Evolutionary conservation across 768 basidiomycete species (phyloP), one percentile per base, ranked within the genome.

Genomic region (Kwoniella pini): DNA sequence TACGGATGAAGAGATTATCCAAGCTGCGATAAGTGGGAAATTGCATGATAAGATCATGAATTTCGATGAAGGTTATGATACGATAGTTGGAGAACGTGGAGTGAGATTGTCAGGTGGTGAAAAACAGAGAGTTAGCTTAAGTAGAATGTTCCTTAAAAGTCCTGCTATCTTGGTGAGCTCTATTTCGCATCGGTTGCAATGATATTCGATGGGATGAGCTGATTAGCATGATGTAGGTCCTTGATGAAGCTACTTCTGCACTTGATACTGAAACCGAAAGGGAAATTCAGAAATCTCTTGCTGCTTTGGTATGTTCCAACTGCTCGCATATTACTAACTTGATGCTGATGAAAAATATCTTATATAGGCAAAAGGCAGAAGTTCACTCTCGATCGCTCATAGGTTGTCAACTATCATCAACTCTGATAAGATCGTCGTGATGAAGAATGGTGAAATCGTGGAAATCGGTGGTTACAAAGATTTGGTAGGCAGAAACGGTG

Each of bases 251-350:
- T 5, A 80, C 80, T 7, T 73, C 68, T 64, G 91, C 91, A 12
- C 79, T 96, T 62, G 92, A 96, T 78, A 93, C 91, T 1, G 86
- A 87, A 10, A 93, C 91, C 0, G 91, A 95, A 77, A 87, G 89
- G 58, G 89, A 90, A 68, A 91, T 95, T 57, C 89, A 93, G 76
- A 87, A 87, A 63, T 89, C 90, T 7, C 81, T 94, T n/a, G 86
- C 88, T 63, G 87, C 88, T 65, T 82, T 93, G 19, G 70, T 70
- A 19, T 39, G 61, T 54, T 24, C 17, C 33, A 9, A 6, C 45
- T 42, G 13, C 50, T 36, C 17, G 19, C 22, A 13, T 31, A 12
- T 26, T 2, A 28, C n/a, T 4, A 26, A 12, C 42, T 9, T 54
- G 22, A 40, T 30, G 24, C 31, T 50, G 27, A 28, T 24, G 19